Evolutionary conservation across 306 rosid species (phyloP).

Genomic region (Corylus avellana): DNA sequence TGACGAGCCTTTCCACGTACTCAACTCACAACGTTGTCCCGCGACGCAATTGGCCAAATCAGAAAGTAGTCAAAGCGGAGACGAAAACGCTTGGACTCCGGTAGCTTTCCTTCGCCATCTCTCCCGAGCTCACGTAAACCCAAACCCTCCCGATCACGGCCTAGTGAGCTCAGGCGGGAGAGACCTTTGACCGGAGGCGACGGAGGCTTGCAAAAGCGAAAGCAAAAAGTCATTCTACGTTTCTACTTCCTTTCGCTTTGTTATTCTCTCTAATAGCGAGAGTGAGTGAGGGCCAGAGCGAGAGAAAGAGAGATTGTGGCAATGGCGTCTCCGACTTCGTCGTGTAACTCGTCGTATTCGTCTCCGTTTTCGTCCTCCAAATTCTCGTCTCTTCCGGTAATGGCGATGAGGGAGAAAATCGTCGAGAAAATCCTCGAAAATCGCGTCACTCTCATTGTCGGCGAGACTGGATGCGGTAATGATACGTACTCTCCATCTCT

Average conservation of each 20-base stretch:
- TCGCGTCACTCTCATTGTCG: slow-evolving; percentile 89
- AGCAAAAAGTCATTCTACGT: background rate
- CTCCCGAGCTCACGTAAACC: slow-evolving; percentile 13
- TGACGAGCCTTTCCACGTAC: background rate
- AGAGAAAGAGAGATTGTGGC: background rate
- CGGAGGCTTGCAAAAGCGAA: background rate
- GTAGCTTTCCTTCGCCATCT: background rate
- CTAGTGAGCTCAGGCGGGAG: slow-evolving; percentile 1
- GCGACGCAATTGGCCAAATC: slow-evolving; percentile 21
- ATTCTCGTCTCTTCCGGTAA: slow-evolving; percentile 66
- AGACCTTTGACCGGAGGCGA: background rate
- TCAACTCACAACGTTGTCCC: background rate
- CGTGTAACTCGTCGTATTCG: slow-evolving; percentile 32
- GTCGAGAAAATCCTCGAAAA: slow-evolving; percentile 71
- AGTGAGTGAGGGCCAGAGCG: slow-evolving; percentile 12
- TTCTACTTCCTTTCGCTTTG: no score
- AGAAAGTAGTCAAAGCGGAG: background rate
- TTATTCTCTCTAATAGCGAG: background rate
- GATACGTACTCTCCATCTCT: background rate
- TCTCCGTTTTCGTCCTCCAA: slow-evolving; percentile 26
- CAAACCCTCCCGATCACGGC: slow-evolving; percentile 10
- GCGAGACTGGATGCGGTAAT: slow-evolving; percentile 88
- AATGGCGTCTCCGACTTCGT: slow-evolving; percentile 55
- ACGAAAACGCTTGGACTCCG: background rate
- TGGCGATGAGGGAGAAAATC: slow-evolving; percentile 59